Percentiles rank a stretch among this genome's conserved stretches.
phyloP scores from a whole-genome alignment of 306 rosid species.

The Malus orientalis region DNA sequence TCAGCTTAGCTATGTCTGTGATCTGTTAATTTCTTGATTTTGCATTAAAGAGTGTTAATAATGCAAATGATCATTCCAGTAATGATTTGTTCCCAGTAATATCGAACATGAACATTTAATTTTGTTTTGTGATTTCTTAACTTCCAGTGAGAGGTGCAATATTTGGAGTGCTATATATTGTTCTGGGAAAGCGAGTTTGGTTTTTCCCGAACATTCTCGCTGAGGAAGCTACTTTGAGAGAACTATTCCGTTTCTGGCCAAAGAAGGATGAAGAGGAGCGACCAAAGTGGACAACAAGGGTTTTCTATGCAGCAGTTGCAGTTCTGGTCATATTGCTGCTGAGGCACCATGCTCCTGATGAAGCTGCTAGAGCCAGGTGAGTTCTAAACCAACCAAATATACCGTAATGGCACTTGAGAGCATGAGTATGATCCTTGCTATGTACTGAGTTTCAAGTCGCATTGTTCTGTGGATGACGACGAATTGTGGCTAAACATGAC shows the following conservation, averaged over 20 bases:
- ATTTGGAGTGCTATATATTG: conserved; percentile 62
- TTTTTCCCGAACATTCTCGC: conserved; percentile 95
- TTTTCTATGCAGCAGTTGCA: conserved; percentile 75
- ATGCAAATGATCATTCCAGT: not conserved
- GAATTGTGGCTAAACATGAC: not conserved
- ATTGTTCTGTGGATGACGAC: too few relatives aligned
- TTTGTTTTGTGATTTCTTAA: not conserved
- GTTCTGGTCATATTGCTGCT: conserved; percentile 68
- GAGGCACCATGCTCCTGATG: conserved; percentile 99
- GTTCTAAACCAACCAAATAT: conserved; percentile 11
- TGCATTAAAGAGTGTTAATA: not conserved
- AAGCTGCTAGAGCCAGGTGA: conserved; percentile 98
- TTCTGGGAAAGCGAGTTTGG: conserved; percentile 84
- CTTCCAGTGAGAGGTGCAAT: conserved; percentile 74
- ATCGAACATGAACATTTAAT: not conserved
- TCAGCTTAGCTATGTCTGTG: not conserved
- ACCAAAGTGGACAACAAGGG: conserved; percentile 89
- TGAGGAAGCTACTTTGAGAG: conserved; percentile 90
- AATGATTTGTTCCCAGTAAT: not conserved
- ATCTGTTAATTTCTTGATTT: not conserved
- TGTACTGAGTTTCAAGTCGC: too few relatives aligned
- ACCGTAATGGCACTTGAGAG: not conserved
- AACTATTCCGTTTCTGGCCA: conserved; percentile 90
- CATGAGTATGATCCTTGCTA: not conserved
- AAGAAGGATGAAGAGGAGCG: conserved; percentile 92